phyloP scores from a whole-genome alignment of 495 filamentous ascomycete genomes.

The Hypomontagnella monticulosa region DNA sequence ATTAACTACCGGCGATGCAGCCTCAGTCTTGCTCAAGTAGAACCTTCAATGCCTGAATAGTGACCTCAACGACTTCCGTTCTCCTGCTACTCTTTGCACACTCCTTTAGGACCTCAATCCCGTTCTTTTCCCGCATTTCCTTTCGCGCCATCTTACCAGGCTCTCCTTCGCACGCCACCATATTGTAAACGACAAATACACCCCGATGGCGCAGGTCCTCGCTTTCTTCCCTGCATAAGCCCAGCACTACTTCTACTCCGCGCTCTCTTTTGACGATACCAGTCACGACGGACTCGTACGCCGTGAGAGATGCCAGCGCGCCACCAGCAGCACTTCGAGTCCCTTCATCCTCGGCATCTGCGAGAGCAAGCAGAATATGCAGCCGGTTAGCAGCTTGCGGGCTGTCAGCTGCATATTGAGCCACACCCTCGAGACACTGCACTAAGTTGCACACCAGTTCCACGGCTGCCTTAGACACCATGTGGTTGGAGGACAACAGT shows the following conservation, averaged over 20 bases:
- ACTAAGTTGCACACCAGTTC: slow-evolving; percentile 95
- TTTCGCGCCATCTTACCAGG: slow-evolving; percentile 60
- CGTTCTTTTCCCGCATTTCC: slow-evolving; percentile 58
- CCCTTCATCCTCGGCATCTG: slow-evolving; percentile 81
- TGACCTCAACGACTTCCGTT: slow-evolving; percentile 70
- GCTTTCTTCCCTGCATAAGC: slow-evolving; percentile 76
- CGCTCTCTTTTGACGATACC: slow-evolving; percentile 73
- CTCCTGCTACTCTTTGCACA: slow-evolving; percentile 71
- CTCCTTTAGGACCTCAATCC: slow-evolving; percentile 67
- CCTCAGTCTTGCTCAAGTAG: slow-evolving; percentile 57
- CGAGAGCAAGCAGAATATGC: slow-evolving; percentile 84
- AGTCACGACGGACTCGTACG: slow-evolving; percentile 75
- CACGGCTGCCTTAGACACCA: slow-evolving; percentile 82
- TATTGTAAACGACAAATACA: slow-evolving; percentile 75
- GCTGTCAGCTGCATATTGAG: slow-evolving; percentile 77
- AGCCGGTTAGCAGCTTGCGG: slow-evolving; percentile 74
- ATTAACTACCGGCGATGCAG: not conserved
- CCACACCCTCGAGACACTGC: slow-evolving; percentile 75
- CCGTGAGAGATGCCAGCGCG: slow-evolving; percentile 83
- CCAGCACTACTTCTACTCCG: slow-evolving; percentile 75
- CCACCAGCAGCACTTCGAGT: slow-evolving; percentile 89
- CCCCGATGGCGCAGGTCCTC: slow-evolving; percentile 82
- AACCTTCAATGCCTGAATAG: slow-evolving; percentile 69
- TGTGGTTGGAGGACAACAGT: slow-evolving; percentile 76
- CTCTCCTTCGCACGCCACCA: slow-evolving; percentile 62